phyloP scores from a whole-genome alignment of 2,329 filamentous ascomycete genomes.

The Zasmidium angulare region DNA sequence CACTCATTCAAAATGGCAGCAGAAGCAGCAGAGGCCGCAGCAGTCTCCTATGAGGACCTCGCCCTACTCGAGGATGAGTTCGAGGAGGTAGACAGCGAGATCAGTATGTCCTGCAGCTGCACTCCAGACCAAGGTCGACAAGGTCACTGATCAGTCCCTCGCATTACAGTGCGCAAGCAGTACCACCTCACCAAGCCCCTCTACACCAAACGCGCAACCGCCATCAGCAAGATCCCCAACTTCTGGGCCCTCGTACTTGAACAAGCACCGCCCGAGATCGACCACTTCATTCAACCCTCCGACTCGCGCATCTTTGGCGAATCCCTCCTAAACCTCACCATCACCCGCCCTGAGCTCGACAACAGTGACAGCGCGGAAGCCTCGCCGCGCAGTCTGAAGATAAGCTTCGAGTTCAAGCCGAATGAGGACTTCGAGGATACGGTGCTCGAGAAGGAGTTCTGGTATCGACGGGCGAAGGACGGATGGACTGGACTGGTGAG shows the following conservation, averaged over 20 bases:
- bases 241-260: slow-evolving; percentile 97
- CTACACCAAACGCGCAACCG: slow-evolving; percentile 71
- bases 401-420: slow-evolving; percentile 74
- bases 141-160: slow-evolving; percentile 1
- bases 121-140: not conserved
- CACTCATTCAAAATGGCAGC: slow-evolving; percentile 19
- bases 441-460: slow-evolving; percentile 87
- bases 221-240: slow-evolving; percentile 72
- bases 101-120: slow-evolving; percentile 60
- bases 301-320: slow-evolving; percentile 73
- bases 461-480: slow-evolving; percentile 69
- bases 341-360: slow-evolving; percentile 78
- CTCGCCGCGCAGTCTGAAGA: slow-evolving; percentile 75
- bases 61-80: slow-evolving; percentile 80
- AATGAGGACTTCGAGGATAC: slow-evolving; percentile 82
- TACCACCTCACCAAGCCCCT: slow-evolving; percentile 66
- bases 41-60: slow-evolving; percentile 72
- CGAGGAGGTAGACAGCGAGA: slow-evolving; percentile 76
- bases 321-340: slow-evolving; percentile 66
- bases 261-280: slow-evolving; percentile 79
- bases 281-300: slow-evolving; percentile 80
- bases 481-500: slow-evolving; percentile 77
- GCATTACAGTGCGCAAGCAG: slow-evolving; percentile 46
- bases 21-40: slow-evolving; percentile 23
- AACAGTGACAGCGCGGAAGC: slow-evolving; percentile 30